phyloP scores from a whole-genome alignment of 805 yeast species.

The Pichia heedii region DNA sequence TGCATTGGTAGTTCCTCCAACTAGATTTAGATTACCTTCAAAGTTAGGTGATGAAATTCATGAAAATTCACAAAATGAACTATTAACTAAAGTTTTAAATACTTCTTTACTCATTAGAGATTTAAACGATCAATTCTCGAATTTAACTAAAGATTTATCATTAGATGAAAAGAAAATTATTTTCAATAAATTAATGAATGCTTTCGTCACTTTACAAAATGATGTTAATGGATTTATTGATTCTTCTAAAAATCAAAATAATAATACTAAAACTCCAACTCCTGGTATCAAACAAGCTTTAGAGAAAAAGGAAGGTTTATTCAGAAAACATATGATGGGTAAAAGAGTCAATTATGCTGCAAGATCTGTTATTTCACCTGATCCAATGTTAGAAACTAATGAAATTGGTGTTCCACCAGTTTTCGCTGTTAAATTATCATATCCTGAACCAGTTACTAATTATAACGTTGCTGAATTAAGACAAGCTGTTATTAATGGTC shows the following conservation, averaged over 20 bases:
- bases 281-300: constrained; percentile 98
- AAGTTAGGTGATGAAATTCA: constrained; percentile 94
- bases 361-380: constrained; percentile 97
- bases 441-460: constrained; percentile 96
- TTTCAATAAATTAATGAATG: constrained; percentile 88
- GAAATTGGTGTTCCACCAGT: constrained; percentile 99
- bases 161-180: constrained; percentile 56
- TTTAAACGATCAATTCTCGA: constrained; percentile 73
- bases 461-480: constrained; percentile 85
- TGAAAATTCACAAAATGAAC: constrained; percentile 88
- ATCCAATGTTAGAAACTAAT: constrained; percentile 94
- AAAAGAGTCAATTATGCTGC: constrained; percentile 99
- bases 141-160: constrained; percentile 50
- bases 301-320: constrained; percentile 97
- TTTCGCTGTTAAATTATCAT: constrained; percentile 88
- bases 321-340: constrained; percentile 99
- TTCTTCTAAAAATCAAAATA: constrained; percentile 77
- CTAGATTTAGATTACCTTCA: constrained; percentile 94
- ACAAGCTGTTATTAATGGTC: constrained; percentile 95
- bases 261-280: constrained; percentile 57
- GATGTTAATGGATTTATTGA: constrained; percentile 93
- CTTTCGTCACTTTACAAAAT: constrained; percentile 89
- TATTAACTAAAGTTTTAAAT: constrained; percentile 68
- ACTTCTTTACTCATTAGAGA: constrained; percentile 80
- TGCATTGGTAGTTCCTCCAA: constrained; percentile 88